Evolutionary conservation across 768 basidiomycete genomes (phyloP).

Genomic region (Lyophyllum semitale): DNA sequence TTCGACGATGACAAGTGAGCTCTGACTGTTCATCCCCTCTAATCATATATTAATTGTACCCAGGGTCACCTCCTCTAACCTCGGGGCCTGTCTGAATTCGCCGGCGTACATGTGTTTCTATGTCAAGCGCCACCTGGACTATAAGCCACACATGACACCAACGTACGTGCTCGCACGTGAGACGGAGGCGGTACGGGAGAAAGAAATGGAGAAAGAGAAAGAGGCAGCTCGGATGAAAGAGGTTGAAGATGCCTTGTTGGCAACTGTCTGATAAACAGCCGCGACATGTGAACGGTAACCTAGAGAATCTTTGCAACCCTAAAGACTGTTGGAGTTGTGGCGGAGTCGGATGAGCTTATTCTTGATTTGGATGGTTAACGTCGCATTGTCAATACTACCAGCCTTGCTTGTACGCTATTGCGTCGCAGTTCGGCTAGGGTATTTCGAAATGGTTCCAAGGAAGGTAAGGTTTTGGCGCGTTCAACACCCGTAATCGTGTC

Average conservation of each 20-base stretch:
- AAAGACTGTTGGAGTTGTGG: no score
- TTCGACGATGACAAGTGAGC: slow-evolving; percentile 91
- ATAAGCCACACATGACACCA: slow-evolving; percentile 70
- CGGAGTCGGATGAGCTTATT: no score
- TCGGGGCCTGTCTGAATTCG: slow-evolving; percentile 69
- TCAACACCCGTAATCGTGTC: no score
- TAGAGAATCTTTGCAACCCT: no score
- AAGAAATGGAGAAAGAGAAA: slow-evolving; percentile 46
- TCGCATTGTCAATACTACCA: no score
- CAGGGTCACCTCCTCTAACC: slow-evolving; percentile 72
- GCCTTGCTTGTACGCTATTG: no score
- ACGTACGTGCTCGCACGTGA: slow-evolving; percentile 69
- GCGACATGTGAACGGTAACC: not conserved
- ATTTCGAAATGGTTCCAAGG: no score
- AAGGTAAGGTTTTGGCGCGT: no score
- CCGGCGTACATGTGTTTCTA: slow-evolving; percentile 96
- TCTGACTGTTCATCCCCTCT: not conserved
- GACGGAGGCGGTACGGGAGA: slow-evolving; percentile 64
- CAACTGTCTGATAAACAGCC: slow-evolving; percentile 34
- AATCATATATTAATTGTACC: slow-evolving; percentile 8
- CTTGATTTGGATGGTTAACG: no score
- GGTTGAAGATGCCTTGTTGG: slow-evolving; percentile 67
- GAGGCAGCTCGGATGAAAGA: slow-evolving; percentile 57
- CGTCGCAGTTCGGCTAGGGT: no score
- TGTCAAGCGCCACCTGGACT: slow-evolving; percentile 86